These are phyloP conservation scores for Setaria italica DNA, from an alignment of 202 grass and related monocot genomes.

Conservation along the genomic window DNA sequence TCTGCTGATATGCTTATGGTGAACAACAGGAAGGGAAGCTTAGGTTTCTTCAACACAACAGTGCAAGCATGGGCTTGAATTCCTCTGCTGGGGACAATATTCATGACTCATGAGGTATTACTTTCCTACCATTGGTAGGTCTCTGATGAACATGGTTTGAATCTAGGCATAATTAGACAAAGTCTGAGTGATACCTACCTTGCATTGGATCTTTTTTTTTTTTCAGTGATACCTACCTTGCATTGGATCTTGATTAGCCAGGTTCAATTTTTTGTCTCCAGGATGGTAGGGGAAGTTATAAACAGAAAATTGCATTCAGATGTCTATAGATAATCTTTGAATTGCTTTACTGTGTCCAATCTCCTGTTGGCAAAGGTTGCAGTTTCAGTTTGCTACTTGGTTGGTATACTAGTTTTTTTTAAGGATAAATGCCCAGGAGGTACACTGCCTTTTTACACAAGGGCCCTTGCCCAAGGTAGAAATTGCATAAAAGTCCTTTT, in stretches of 20 bases:
- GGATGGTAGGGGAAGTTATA: background rate
- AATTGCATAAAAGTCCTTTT: no score
- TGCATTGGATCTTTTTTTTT: background rate
- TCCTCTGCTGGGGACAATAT: constrained; percentile 73
- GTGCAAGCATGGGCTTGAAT: constrained; percentile 55
- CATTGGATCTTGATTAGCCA: background rate
- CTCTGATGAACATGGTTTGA: background rate
- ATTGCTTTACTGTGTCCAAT: background rate
- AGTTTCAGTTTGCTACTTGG: background rate
- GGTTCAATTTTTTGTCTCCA: background rate
- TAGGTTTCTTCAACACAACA: constrained; percentile 79
- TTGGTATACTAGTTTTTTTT: background rate
- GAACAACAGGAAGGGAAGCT: constrained; percentile 85
- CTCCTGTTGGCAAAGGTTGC: background rate
- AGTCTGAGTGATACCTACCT: background rate
- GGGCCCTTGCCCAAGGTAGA: no score
- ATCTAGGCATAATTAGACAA: background rate
- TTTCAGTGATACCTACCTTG: background rate
- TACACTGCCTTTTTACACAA: no score
- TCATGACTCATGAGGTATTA: constrained; percentile 68
- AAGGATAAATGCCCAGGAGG: no score
- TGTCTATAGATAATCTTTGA: background rate
- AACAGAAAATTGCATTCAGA: background rate
- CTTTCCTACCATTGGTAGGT: constrained; percentile 12
- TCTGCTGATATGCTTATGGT: constrained; percentile 41